These are phyloP conservation scores for Xylaria sp. DNA, from an alignment of 2,329 filamentous ascomycete genomes.

Conservation along the genomic window DNA sequence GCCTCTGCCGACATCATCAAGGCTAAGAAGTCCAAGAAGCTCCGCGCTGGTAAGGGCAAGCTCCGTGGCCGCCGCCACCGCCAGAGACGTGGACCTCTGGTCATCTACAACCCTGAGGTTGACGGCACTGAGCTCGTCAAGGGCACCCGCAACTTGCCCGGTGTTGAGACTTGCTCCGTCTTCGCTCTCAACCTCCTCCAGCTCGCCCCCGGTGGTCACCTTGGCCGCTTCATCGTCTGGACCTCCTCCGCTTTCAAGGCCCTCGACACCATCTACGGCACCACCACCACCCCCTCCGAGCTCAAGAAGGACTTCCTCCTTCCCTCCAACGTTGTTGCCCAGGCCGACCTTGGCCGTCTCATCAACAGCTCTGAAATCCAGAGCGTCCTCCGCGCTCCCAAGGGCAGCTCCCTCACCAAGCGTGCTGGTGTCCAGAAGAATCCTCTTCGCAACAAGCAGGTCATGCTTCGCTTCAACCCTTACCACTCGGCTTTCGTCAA, in stretches of 20 bases:
- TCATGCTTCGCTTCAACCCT: slow-evolving; percentile 96
- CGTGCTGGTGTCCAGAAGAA: slow-evolving; percentile 95
- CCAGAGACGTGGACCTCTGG: slow-evolving; percentile 94
- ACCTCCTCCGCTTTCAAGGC: slow-evolving; percentile 94
- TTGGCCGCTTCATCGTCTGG: slow-evolving; percentile 99
- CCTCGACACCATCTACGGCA: slow-evolving; percentile 94
- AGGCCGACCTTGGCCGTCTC: slow-evolving; percentile 92
- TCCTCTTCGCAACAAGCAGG: slow-evolving; percentile 97
- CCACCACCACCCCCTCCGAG: slow-evolving; percentile 79
- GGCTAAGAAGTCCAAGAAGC: slow-evolving; percentile 94
- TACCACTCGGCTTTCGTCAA: slow-evolving; percentile 89
- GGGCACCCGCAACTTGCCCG: slow-evolving; percentile 98
- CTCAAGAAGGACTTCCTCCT: slow-evolving; percentile 99
- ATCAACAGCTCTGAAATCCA: slow-evolving; percentile 99
- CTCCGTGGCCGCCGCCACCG: slow-evolving; percentile 91
- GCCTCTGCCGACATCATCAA: slow-evolving; percentile 88
- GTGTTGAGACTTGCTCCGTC: slow-evolving; percentile 94
- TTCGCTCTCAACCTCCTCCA: slow-evolving; percentile 96
- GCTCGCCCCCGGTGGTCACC: slow-evolving; percentile 96
- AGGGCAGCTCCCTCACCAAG: slow-evolving; percentile 86
- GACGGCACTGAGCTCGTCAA: slow-evolving; percentile 91
- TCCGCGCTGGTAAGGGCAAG: slow-evolving; percentile 98
- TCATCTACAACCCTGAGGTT: slow-evolving; percentile 93
- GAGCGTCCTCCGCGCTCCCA: slow-evolving; percentile 86
- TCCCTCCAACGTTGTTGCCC: slow-evolving; percentile 83